phyloP scores from a whole-genome alignment of 495 filamentous ascomycete species.

The Penicillium robsamsonii region DNA sequence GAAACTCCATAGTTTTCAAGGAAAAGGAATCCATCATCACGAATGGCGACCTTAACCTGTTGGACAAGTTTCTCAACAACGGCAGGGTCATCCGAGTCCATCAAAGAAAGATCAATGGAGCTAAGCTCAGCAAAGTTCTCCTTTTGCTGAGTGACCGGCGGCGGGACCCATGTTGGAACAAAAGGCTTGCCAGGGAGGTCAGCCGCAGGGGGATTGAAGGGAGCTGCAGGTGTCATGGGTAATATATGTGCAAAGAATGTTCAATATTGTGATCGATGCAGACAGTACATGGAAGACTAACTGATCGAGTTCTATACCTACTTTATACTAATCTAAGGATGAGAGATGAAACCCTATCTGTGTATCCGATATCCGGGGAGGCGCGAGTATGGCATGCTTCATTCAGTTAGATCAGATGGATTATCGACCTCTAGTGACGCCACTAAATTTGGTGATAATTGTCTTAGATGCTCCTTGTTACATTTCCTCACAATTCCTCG shows the following conservation, averaged over 20 bases:
- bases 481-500: not conserved
- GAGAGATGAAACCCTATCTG: conserved; percentile 2
- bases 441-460: not conserved
- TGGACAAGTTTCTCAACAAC: conserved; percentile 41
- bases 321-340: not conserved
- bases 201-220: conserved; percentile 41
- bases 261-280: conserved; percentile 1
- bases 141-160: conserved; percentile 36
- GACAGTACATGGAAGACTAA: not conserved
- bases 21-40: conserved; percentile 48
- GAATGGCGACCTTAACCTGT: conserved; percentile 40
- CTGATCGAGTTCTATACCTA: conserved; percentile 11
- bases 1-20: conserved; percentile 49
- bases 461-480: not conserved
- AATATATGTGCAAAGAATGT: not conserved
- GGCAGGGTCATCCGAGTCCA: conserved; percentile 35
- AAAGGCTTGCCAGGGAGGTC: conserved; percentile 38
- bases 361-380: conserved; percentile 4
- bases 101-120: conserved; percentile 40
- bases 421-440: not conserved
- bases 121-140: conserved; percentile 39
- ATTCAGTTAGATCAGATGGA: not conserved
- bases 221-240: conserved; percentile 32
- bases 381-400: not conserved
- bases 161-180: conserved; percentile 43